Percentiles rank a stretch among this genome's conserved stretches.
These are phyloP conservation scores for Euphorbia schlechtendalii DNA, from an alignment of 441 rosid species.

Conservation along the genomic window DNA sequence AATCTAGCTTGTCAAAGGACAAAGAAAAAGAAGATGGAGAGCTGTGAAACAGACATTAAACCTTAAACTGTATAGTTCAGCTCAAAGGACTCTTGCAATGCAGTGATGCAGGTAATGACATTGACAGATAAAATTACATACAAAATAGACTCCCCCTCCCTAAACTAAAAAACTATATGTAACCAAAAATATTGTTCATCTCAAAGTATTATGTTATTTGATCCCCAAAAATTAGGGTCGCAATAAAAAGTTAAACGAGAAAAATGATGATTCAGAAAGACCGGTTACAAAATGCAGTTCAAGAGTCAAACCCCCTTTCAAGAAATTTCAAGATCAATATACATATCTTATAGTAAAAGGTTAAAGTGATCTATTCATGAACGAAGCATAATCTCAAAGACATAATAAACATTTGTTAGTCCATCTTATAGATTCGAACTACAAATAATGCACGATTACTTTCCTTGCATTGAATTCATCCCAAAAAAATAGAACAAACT, in stretches of 20 bases:
- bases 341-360: neutral
- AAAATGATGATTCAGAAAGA: neutral
- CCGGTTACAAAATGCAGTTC: neutral
- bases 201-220: neutral
- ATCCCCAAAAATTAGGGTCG: neutral
- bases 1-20: too few species aligned
- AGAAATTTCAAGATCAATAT: neutral
- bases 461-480: neutral
- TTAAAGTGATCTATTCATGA: neutral
- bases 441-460: neutral
- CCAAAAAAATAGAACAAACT: neutral
- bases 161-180: neutral
- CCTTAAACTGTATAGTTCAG: constrained; percentile 5
- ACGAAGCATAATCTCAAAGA: neutral
- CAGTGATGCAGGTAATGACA: too few species aligned
- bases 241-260: neutral
- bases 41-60: constrained; percentile 12
- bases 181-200: neutral
- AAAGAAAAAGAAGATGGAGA: constrained; percentile 18
- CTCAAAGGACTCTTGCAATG: neutral
- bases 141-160: too few species aligned
- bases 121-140: neutral
- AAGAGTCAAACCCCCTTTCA: neutral
- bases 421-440: neutral
- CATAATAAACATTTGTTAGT: neutral